Percentiles rank a stretch among this genome's conserved stretches.
These are phyloP conservation scores for Nymphaea thermarum DNA, from an alignment of 164 flowering plant species.

Conservation along the genomic window DNA sequence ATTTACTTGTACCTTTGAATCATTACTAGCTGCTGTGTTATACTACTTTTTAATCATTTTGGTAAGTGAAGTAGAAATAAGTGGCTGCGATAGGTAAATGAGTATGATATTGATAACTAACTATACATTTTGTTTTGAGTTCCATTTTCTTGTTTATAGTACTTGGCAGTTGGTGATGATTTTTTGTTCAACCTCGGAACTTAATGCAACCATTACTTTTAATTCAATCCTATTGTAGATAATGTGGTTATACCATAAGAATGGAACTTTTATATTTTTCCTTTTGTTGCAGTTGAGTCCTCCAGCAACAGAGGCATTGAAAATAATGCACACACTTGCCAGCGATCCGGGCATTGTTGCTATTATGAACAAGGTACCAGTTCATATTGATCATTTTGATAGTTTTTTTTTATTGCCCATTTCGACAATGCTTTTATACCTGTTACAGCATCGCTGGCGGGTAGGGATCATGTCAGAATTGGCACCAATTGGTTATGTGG, in stretches of 20 bases:
- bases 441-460: conserved; percentile 77
- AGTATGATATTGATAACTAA: too few species aligned
- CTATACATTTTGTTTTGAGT: too few species aligned
- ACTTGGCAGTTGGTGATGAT: too few species aligned
- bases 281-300: conserved; percentile 53
- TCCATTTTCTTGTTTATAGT: too few species aligned
- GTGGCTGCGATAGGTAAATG: too few species aligned
- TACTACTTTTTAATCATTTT: too few species aligned
- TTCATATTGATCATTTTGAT: not conserved
- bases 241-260: not conserved
- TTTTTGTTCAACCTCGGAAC: too few species aligned
- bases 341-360: conserved; percentile 96
- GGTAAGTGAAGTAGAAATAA: too few species aligned
- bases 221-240: too few species aligned
- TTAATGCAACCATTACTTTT: too few species aligned
- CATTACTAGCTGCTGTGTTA: too few species aligned
- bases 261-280: not conserved
- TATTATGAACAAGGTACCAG: conserved; percentile 81
- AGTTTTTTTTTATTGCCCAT: not conserved
- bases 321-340: conserved; percentile 91
- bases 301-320: conserved; percentile 80
- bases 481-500: conserved; percentile 98
- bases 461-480: conserved; percentile 95
- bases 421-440: conserved; percentile 11
- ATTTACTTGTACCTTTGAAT: too few species aligned